Evolutionary conservation across 148 eudicot species (phyloP), one percentile per base, ranked within the genome.

Genomic region (Arbutus unedo): DNA sequence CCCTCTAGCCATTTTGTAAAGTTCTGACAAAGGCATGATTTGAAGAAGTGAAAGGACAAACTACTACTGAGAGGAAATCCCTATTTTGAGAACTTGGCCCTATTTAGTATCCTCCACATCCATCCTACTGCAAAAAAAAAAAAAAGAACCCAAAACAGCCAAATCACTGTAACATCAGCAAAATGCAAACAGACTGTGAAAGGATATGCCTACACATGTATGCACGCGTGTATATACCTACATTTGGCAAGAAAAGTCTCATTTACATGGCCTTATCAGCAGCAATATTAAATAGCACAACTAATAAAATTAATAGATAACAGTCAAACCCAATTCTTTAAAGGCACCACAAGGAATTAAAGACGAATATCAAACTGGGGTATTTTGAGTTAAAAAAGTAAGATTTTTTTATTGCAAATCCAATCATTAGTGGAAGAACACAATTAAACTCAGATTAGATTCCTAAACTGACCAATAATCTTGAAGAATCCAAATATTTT

Each of bases 21-120:
- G 88, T 83, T 94, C 98, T 81, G 98, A 87, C 76, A 94, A 89
- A 86, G 99, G 96, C 99, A 96, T 94, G 84, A 56, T 88, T 50
- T 74, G 44, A 9, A 51, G 8, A 19, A 70, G 73, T 8, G 13
- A 79, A 81, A 72, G 81, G 38, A 31, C 38, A 31, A 78, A 64
- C 66, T 10, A 45, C 25, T 13, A 48, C 62, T 25, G 23, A 74
- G 76, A 54, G 23, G 49, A 78, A 47, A 38, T 53, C 60, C 79
- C 74, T 64, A 80, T 38, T 71, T 82, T 56, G 53, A 71, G 64
- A 79, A 82, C 88, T 74, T 83, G 86, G 55, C 70, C 68, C 81
- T 77, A 53, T 64, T 64, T 80, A 57, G 66, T 70, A 48, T 76
- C 74, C 85, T 83, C 89, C 84, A 83, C 72, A 13, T 47, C 72